Percentiles rank a stretch among this genome's conserved stretches.
Evolutionary conservation across 768 basidiomycete species (phyloP).

Genomic region (Lepiota venenata): DNA sequence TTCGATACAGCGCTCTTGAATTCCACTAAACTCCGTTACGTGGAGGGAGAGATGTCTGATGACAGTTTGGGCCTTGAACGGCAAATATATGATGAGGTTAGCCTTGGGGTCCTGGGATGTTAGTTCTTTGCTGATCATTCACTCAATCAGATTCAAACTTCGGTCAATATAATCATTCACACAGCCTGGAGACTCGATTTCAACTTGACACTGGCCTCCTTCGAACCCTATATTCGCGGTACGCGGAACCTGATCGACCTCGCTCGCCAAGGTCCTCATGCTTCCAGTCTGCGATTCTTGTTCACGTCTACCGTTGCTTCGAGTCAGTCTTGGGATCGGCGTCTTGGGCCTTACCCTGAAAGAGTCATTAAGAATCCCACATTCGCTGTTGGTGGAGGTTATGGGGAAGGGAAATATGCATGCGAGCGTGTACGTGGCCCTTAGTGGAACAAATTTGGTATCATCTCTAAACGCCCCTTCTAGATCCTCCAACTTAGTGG

Average conservation of each 20-base stretch:
- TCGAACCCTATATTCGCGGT: slow-evolving; percentile 46
- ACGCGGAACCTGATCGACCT: slow-evolving; percentile 46
- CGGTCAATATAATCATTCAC: slow-evolving; percentile 35
- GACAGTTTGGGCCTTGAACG: slow-evolving; percentile 26
- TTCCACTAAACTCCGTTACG: slow-evolving; percentile 28
- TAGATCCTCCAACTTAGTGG: slow-evolving; percentile 29
- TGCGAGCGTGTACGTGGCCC: slow-evolving; percentile 26
- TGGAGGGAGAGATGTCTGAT: slow-evolving; percentile 29
- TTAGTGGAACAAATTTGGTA: not conserved
- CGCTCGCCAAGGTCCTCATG: slow-evolving; percentile 23
- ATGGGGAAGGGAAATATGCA: slow-evolving; percentile 35
- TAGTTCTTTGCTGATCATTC: slow-evolving; percentile 11
- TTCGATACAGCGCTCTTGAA: slow-evolving; percentile 23
- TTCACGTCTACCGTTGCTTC: slow-evolving; percentile 40
- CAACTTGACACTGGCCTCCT: slow-evolving; percentile 45
- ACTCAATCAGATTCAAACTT: slow-evolving; percentile 24
- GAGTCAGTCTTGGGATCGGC: slow-evolving; percentile 28
- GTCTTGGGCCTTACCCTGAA: slow-evolving; percentile 25
- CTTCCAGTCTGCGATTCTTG: slow-evolving; percentile 24
- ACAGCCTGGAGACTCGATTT: slow-evolving; percentile 44
- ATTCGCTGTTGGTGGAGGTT: slow-evolving; percentile 30
- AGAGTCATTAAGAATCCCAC: slow-evolving; percentile 20
- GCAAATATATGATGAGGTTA: slow-evolving; percentile 18
- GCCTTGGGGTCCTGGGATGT: not conserved
- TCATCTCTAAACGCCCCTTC: not conserved